Base-by-base conservation (phyloP, 2,329 filamentous ascomycete species). In the Chaetomium olivaceum region DNA sequence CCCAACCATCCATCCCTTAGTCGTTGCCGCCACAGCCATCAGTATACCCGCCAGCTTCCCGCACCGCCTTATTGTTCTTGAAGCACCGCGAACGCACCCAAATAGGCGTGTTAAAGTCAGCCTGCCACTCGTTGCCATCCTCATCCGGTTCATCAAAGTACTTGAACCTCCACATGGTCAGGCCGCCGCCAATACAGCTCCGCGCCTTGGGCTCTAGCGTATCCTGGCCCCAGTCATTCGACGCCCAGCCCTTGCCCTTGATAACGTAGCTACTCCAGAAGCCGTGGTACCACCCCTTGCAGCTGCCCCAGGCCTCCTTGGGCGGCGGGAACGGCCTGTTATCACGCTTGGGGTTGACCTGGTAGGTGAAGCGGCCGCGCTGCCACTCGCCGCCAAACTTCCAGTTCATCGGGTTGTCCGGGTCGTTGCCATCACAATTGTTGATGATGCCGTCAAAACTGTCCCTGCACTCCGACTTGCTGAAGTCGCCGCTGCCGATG, bases 331-430 rank as follows among this genome's bases (percentile, higher is more conserved):
- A 61, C 4, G 58, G 58, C 48, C 58, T 21, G 48, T 61, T 61
- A 11, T 27, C 31, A 29, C 60, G 51, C 33, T 19, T n/a, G n/a
- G 60, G 60, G 60, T 55, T 62, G 19, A 62, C 25, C 25, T 58
- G 36, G 54, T 63, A 63, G 7, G 29, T 52, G 23, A 50, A 63
- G 2, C 21, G 29, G 12, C 61, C 61, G n/a, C 39, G 39, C 39
- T 58, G 12, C 54, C 43, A 63, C 54, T 29, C 23, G 31, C 61
- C 43, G 54, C 61, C 61, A 25, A 51, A 63, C 61, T 63, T 63
- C 39, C 39, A 58, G 43, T 63, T 16, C 39, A 63, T 33, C 29
- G 52, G 61, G 43, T 63, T 63, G 3, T 63, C 21, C n/a, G 11
- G 1, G 54, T 63, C 54, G 19, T 29, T 33, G 21, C 43, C 61